Evolutionary conservation across 2,329 filamentous ascomycete species (phyloP), one percentile per base, ranked within the genome.

Genomic region (Aureobasidium lini): DNA sequence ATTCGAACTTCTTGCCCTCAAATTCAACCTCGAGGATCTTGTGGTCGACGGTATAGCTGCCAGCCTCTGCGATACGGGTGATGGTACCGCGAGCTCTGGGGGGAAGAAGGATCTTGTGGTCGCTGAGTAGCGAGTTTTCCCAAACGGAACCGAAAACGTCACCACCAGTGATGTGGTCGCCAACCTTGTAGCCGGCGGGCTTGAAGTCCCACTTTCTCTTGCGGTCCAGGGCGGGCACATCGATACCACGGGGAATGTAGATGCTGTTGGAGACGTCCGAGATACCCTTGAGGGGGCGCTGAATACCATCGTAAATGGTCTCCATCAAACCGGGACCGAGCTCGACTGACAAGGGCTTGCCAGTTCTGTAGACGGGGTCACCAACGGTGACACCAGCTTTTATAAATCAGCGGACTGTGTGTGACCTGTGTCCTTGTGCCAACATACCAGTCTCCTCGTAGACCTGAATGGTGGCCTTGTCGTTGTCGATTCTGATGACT

Each of bases 271-370:
- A 85, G 50, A 83, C 76, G 42, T 87, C 79, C 67, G 90, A 81
- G 70, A 99, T 99, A 66, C 84, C 86, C 77, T 87, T 87, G 68
- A 99, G 86, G 53, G 94, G 94, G 72, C 94, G 87, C 76, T 99
- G 94, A 70, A 99, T 99, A 79, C 94, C 94, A 75, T 99, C 94
- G 81, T 97, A 99, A 75, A 99, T 99, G 66, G 94, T 96, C 79
- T 97, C 93, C 84, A 99, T 90, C 74, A 99, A 81, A 73, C 94
- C 94, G 64, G 94, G 94, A 53, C 94, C 94, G 49, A 99, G 87
- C 76, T 99, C 94, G 76, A 99, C 94, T 61, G 94, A 96, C 59
- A 99, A 81, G 64, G 94, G 94, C 82, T 97, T 96, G 75, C 91
- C 90, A 60, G 93, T 96, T 70, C 93, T 85, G 62, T 79, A 70